Conservation (phyloP, 1,284 basidiomycete species). For the Singerocomus inundabilis region DNA sequence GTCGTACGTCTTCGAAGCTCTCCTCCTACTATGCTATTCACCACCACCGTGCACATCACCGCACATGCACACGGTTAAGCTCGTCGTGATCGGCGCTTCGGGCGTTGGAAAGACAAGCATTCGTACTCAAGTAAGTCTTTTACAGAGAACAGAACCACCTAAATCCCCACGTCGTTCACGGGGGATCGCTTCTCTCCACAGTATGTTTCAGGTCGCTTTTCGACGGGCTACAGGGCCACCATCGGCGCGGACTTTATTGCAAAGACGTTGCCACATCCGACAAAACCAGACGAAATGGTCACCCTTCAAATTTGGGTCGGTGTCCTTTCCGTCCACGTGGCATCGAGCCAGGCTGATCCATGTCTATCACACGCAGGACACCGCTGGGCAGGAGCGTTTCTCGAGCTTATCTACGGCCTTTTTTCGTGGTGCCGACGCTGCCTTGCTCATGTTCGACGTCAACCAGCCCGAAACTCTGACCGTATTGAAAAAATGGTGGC, state of each 20-base stretch:
- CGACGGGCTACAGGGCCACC: conserved; percentile 73
- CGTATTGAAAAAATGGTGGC: conserved; percentile 72
- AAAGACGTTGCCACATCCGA: conserved; percentile 64
- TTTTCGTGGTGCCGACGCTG: conserved; percentile 80
- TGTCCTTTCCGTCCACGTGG: conserved; percentile 19
- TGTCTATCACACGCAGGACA: conserved; percentile 47
- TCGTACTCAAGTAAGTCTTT: conserved; percentile 57
- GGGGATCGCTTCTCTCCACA: conserved; percentile 30
- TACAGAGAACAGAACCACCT: background rate
- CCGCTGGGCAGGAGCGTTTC: conserved; percentile 82
- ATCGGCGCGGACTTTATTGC: conserved; percentile 84
- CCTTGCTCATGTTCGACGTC: conserved; percentile 77
- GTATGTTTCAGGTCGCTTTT: conserved; percentile 76
- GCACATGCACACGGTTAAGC: conserved; percentile 65
- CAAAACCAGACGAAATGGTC: conserved; percentile 49
- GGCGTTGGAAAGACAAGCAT: conserved; percentile 78
- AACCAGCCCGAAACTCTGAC: conserved; percentile 59
- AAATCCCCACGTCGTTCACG: background rate
- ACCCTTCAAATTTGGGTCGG: conserved; percentile 78
- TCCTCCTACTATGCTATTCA: conserved; percentile 22
- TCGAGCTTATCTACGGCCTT: conserved; percentile 77
- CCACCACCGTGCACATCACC: conserved; percentile 3
- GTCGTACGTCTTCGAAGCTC: no score
- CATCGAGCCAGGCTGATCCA: conserved; percentile 12
- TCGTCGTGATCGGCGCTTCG: conserved; percentile 74